A percentile compares a stretch with the other conserved stretches of the same genome.
Conservation (phyloP, 208 protist genomes). For the Leishmania arabica region DNA sequence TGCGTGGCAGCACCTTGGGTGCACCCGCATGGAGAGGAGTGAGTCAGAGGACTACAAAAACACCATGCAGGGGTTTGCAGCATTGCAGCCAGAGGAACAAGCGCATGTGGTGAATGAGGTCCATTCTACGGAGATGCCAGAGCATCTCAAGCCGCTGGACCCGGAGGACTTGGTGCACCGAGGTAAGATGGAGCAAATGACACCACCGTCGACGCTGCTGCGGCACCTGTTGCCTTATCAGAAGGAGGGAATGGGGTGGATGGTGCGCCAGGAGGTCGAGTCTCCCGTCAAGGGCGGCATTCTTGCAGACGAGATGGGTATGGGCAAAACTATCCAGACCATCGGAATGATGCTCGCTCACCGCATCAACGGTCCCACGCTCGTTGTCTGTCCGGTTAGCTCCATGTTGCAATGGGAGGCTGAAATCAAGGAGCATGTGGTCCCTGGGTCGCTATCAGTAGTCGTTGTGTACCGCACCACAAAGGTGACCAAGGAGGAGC, state of each 20-base stretch:
- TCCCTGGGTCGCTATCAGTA: conserved; percentile 66
- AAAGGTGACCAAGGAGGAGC: conserved; percentile 51
- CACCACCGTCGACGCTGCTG: conserved; percentile 54
- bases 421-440: conserved; percentile 86
- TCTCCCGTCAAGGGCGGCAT: conserved; percentile 89
- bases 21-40: conserved; percentile 57
- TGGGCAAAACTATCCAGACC: conserved; percentile 97
- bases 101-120: conserved; percentile 62
- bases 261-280: conserved; percentile 73
- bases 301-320: conserved; percentile 98
- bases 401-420: conserved; percentile 93
- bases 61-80: conserved; percentile 55
- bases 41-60: conserved; percentile 25
- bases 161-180: conserved; percentile 79
- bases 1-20: conserved; percentile 86
- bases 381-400: conserved; percentile 92
- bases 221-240: conserved; percentile 84
- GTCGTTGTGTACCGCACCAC: conserved; percentile 75
- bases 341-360: conserved; percentile 90
- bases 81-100: conserved; percentile 53
- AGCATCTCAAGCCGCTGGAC: conserved; percentile 80
- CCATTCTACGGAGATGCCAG: conserved; percentile 46
- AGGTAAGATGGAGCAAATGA: conserved; percentile 49
- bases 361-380: conserved; percentile 72
- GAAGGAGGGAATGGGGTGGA: conserved; percentile 87